Evolutionary conservation across 768 basidiomycete species (phyloP).

Genomic region (Serpula lacrymans): DNA sequence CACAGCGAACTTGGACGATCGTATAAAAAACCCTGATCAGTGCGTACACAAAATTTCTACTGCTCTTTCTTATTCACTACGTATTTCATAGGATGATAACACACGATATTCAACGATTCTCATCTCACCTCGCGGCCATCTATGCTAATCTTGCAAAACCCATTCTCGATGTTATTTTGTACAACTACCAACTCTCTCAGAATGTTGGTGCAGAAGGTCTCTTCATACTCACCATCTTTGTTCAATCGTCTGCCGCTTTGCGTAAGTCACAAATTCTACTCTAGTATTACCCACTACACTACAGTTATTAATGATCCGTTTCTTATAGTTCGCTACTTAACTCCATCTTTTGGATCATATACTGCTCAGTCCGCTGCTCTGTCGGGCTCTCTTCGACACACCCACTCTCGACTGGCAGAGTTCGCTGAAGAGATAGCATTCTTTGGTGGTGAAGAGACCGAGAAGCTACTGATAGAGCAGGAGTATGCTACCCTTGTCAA

Average conservation of each 20-base stretch:
- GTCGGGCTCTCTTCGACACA: conserved; percentile 84
- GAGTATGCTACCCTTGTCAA: conserved; percentile 82
- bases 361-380: conserved; percentile 86
- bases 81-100: conserved; percentile 74
- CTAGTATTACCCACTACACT: neutral
- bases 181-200: conserved; percentile 92
- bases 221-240: conserved; percentile 74
- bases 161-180: conserved; percentile 85
- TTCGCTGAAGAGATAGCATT: conserved; percentile 88
- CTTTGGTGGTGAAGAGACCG: conserved; percentile 82
- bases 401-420: conserved; percentile 88
- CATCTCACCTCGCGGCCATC: conserved; percentile 85
- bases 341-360: conserved; percentile 90
- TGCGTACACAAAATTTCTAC: conserved; percentile 28
- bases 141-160: conserved; percentile 96
- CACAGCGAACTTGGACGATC: conserved; percentile 87
- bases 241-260: conserved; percentile 79
- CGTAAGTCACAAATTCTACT: conserved; percentile 62
- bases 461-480: conserved; percentile 88
- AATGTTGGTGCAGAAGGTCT: conserved; percentile 95
- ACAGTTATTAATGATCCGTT: neutral
- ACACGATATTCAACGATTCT: conserved; percentile 93
- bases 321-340: conserved; percentile 74
- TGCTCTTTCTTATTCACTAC: conserved; percentile 6
- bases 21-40: conserved; percentile 96